These are phyloP conservation scores for Tricholoma sp. DNA, from an alignment of 768 basidiomycete genomes.

Conservation along the genomic window DNA sequence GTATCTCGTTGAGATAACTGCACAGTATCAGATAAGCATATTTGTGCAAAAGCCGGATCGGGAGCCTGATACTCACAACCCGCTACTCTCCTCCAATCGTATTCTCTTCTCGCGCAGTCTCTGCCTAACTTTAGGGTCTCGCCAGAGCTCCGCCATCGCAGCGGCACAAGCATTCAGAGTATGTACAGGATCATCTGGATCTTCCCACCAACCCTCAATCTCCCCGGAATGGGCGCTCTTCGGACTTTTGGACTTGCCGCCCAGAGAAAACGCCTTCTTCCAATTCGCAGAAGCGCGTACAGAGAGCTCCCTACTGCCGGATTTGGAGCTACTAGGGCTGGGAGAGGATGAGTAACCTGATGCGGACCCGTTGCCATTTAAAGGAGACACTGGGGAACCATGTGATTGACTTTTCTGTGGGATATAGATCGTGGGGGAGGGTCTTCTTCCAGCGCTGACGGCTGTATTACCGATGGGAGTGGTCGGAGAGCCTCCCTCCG, in stretches of 20 bases:
- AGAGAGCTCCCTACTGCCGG: conserved; percentile 46
- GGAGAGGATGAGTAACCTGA: conserved; percentile 17
- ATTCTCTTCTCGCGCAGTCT: conserved; percentile 60
- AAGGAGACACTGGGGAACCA: conserved; percentile 24
- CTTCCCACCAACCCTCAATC: conserved; percentile 81
- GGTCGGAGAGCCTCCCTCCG: conserved; percentile 11
- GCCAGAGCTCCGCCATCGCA: conserved; percentile 73
- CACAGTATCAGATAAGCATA: conserved; percentile 2
- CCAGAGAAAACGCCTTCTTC: conserved; percentile 64
- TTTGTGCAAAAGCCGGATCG: neutral
- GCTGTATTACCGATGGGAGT: conserved; percentile 10
- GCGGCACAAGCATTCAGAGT: conserved; percentile 56
- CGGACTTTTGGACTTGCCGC: conserved; percentile 57
- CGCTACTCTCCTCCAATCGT: conserved; percentile 77
- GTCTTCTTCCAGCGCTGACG: conserved; percentile 33
- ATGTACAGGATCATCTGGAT: conserved; percentile 79
- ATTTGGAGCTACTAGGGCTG: conserved; percentile 26
- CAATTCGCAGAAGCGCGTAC: conserved; percentile 62
- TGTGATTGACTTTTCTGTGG: conserved; percentile 31
- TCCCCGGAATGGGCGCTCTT: conserved; percentile 68
- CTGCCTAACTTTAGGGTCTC: conserved; percentile 60
- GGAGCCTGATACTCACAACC: conserved; percentile 57
- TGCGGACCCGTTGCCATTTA: conserved; percentile 18
- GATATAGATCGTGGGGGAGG: conserved; percentile 45
- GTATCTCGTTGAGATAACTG: conserved; percentile 80